Conservation (phyloP, 139 green algal genomes). For the Zygnema cylindricum region DNA sequence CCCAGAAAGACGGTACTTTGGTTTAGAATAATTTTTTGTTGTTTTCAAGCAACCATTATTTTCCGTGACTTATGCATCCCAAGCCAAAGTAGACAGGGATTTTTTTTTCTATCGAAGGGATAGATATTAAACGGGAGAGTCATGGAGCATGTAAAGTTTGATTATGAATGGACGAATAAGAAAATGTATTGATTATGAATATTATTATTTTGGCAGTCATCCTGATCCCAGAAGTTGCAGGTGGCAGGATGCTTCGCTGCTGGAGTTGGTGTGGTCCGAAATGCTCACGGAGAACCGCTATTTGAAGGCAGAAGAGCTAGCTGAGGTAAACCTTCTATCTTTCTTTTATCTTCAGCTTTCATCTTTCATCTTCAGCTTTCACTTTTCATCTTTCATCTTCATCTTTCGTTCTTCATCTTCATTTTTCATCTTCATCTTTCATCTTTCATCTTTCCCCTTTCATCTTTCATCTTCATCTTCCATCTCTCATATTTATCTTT, state of each 20-base stretch:
- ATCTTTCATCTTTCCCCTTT: background rate
- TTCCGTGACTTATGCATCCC: slow-evolving; percentile 16
- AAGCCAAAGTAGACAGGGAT: slow-evolving; percentile 7
- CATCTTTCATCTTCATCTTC: slow-evolving; percentile 2
- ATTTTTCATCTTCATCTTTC: background rate
- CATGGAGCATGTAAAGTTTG: background rate
- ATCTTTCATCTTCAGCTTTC: background rate
- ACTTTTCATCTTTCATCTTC: background rate
- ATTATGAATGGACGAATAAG: slow-evolving; percentile 7
- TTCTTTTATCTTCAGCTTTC: background rate
- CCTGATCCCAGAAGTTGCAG: slow-evolving; percentile 12
- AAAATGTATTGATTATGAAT: slow-evolving; percentile 16
- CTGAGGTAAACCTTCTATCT: slow-evolving; percentile 43
- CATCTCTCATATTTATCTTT: no score
- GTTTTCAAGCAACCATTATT: no score
- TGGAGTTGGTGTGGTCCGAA: slow-evolving; percentile 52
- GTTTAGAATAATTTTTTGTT: no score
- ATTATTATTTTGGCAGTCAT: slow-evolving; percentile 5
- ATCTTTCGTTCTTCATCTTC: background rate
- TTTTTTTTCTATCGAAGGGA: background rate
- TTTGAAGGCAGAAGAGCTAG: slow-evolving; percentile 35
- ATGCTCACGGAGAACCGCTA: slow-evolving; percentile 27
- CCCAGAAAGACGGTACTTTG: no score
- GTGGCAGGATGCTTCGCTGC: slow-evolving; percentile 29
- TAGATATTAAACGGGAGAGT: background rate